These are phyloP conservation scores for Xanthoconium separans DNA, from an alignment of 1,284 basidiomycete species.

Conservation along the genomic window DNA sequence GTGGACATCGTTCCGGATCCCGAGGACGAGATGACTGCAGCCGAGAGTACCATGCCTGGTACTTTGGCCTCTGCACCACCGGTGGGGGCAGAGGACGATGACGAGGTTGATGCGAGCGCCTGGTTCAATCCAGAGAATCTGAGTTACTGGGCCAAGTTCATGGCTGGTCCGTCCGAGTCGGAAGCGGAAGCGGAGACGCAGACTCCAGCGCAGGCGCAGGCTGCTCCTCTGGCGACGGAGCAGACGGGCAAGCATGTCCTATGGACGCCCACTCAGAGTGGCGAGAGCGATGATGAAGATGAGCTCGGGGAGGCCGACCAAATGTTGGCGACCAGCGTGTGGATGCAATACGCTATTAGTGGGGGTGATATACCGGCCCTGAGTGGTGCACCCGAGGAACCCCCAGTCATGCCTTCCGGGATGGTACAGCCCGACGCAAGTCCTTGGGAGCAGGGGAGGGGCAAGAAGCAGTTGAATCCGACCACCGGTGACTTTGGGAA, in stretches of 20 bases:
- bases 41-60: conserved; percentile 9
- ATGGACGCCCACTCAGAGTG: conserved; percentile 34
- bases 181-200: conserved; percentile 6
- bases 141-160: conserved; percentile 29
- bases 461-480: conserved; percentile 22
- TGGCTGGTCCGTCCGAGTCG: conserved; percentile 19
- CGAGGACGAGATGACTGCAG: conserved; percentile 3
- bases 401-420: conserved; percentile 2
- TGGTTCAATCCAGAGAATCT: conserved; percentile 28
- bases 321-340: conserved; percentile 20
- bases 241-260: conserved; percentile 30
- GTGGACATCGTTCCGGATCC: conserved; percentile 16
- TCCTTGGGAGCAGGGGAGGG: conserved; percentile 25
- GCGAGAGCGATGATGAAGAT: conserved; percentile 27
- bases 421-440: conserved; percentile 8
- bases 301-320: conserved; percentile 15
- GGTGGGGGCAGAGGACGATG: conserved; percentile 13
- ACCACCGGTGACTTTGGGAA: conserved; percentile 19
- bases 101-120: conserved; percentile 21
- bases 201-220: not conserved
- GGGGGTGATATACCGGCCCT: conserved; percentile 23
- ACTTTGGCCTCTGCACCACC: conserved; percentile 1
- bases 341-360: conserved; percentile 32
- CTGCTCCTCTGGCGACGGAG: conserved; percentile 7
- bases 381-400: conserved; percentile 3